Conservation (phyloP, 148 eudicot genomes). For the Talinum fruticosum region DNA sequence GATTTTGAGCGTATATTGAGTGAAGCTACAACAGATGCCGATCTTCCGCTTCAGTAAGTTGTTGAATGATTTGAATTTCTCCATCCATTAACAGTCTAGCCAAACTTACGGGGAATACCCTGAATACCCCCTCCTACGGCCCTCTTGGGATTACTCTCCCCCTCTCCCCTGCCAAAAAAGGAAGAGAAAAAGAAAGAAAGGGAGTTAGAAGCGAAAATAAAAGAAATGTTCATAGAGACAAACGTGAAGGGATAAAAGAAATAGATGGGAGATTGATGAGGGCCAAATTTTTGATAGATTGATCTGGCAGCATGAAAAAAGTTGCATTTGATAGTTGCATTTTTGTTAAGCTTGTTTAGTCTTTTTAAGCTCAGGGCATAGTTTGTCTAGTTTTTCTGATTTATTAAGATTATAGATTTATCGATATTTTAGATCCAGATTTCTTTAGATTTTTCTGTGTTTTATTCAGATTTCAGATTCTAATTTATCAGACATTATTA, state of each 20-base stretch:
- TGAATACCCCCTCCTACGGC: too few relatives aligned
- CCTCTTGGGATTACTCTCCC: too few relatives aligned
- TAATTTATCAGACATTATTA: background rate
- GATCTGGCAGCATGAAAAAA: background rate
- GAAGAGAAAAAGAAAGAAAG: background rate
- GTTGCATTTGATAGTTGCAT: background rate
- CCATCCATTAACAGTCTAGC: background rate
- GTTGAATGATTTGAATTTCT: constrained; percentile 25
- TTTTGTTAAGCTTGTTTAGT: background rate
- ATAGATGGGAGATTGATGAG: background rate
- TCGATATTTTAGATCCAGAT: background rate
- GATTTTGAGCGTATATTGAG: constrained; percentile 89
- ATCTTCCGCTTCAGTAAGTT: constrained; percentile 86
- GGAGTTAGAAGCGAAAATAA: background rate
- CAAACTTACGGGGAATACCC: background rate
- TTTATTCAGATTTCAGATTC: background rate
- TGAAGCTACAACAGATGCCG: constrained; percentile 75
- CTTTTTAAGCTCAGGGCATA: background rate
- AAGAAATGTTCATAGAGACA: background rate
- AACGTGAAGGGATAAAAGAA: background rate
- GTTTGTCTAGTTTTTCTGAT: background rate
- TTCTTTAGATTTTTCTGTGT: background rate
- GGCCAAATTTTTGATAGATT: background rate
- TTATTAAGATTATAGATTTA: background rate
- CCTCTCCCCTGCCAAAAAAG: too few relatives aligned